Evolutionary conservation across 1,284 basidiomycete species (phyloP).

Genomic region (Chalciporus sp.): DNA sequence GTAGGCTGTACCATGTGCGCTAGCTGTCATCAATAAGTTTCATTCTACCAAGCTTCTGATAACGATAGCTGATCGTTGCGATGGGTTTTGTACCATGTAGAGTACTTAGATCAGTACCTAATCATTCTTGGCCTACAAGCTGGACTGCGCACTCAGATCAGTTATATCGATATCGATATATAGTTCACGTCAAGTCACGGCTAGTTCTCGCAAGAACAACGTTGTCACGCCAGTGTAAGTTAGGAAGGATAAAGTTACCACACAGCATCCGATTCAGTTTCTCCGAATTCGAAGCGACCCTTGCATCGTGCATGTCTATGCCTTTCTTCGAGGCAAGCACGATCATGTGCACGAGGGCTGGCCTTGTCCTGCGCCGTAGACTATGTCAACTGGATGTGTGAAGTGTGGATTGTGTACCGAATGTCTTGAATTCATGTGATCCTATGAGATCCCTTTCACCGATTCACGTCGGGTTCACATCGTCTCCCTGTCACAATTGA

Average conservation of each 20-base stretch:
- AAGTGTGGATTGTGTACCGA: too few relatives aligned
- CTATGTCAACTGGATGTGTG: too few relatives aligned
- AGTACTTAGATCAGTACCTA: background rate
- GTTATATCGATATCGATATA: background rate
- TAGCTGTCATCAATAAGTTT: background rate
- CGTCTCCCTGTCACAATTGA: conserved; percentile 16
- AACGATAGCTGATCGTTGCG: background rate
- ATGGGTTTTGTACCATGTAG: background rate
- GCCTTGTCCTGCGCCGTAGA: too few relatives aligned
- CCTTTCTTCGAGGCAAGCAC: background rate
- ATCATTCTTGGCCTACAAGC: background rate
- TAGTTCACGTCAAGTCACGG: background rate
- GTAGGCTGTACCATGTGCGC: background rate
- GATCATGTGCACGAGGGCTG: background rate
- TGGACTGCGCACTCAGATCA: background rate
- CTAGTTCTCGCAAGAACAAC: too few relatives aligned
- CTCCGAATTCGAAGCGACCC: background rate
- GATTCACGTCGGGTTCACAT: conserved; percentile 18
- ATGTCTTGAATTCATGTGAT: too few relatives aligned
- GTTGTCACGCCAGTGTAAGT: too few relatives aligned
- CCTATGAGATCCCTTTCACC: background rate
- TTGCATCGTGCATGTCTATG: background rate
- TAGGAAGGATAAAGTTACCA: too few relatives aligned
- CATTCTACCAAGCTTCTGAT: background rate
- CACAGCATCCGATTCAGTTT: too few relatives aligned